Percentiles rank a stretch among this genome's conserved stretches.
Conservation (phyloP, 2,329 filamentous ascomycete species). For the Phoma sp. region DNA sequence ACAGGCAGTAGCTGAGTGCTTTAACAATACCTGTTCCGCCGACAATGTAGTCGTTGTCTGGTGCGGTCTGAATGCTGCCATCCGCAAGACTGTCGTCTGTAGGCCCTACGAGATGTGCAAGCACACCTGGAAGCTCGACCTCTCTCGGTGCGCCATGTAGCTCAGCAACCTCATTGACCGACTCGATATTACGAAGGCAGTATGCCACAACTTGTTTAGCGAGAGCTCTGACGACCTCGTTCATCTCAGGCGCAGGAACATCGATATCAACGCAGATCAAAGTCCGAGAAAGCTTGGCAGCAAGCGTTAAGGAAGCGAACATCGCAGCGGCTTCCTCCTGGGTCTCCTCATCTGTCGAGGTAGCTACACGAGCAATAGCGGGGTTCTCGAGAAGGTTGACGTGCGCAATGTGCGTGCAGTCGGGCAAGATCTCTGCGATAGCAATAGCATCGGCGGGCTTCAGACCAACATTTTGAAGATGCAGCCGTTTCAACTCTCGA, state of each 20-base stretch:
- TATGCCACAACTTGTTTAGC: slow-evolving; percentile 96
- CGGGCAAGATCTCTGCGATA: slow-evolving; percentile 86
- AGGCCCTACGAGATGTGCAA: slow-evolving; percentile 85
- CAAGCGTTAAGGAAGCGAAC: slow-evolving; percentile 89
- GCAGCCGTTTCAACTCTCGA: slow-evolving; percentile 77
- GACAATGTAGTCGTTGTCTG: slow-evolving; percentile 94
- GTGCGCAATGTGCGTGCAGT: slow-evolving; percentile 80
- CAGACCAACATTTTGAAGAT: slow-evolving; percentile 83
- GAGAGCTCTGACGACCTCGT: slow-evolving; percentile 88
- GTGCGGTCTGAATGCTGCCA: slow-evolving; percentile 71
- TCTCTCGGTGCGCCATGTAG: slow-evolving; percentile 54
- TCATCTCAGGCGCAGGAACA: slow-evolving; percentile 78
- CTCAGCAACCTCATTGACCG: slow-evolving; percentile 70
- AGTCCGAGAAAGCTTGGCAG: slow-evolving; percentile 79
- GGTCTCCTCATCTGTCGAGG: slow-evolving; percentile 75
- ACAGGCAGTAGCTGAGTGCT: slow-evolving; percentile 86
- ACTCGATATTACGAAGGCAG: slow-evolving; percentile 89
- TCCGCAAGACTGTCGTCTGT: slow-evolving; percentile 58
- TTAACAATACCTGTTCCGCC: slow-evolving; percentile 95
- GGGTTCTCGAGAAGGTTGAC: slow-evolving; percentile 86
- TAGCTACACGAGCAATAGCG: slow-evolving; percentile 71
- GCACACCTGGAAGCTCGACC: slow-evolving; percentile 77
- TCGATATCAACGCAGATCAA: slow-evolving; percentile 93
- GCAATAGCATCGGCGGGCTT: slow-evolving; percentile 88
- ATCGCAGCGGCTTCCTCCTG: slow-evolving; percentile 95